A percentile compares a stretch with the other conserved stretches of the same genome.
Evolutionary conservation across 2,329 filamentous ascomycete genomes (phyloP).

Genomic region (Mycogone perniciosa): DNA sequence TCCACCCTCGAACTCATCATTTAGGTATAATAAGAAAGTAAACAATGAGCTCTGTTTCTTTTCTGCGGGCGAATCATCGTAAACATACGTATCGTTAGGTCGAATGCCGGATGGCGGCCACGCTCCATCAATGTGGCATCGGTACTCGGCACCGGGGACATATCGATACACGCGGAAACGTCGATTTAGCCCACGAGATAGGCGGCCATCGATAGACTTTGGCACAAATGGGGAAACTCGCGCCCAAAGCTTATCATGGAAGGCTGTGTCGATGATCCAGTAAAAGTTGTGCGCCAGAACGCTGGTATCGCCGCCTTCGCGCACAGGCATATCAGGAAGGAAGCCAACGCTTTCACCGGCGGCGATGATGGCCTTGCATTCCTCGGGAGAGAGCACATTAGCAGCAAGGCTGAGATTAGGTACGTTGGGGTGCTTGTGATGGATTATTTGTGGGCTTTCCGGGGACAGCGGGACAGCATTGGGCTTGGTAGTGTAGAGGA

Average conservation of each 20-base stretch:
- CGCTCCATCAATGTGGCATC: conserved; percentile 64
- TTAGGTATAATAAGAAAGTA: conserved; percentile 63
- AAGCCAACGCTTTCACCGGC: conserved; percentile 61
- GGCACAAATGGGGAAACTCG: conserved; percentile 56
- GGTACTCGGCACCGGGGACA: conserved; percentile 65
- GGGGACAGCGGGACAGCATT: conserved; percentile 48
- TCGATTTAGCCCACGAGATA: conserved; percentile 58
- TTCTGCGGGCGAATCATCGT: conserved; percentile 55
- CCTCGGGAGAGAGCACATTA: conserved; percentile 52
- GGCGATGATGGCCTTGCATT: conserved; percentile 61
- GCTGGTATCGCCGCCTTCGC: conserved; percentile 58
- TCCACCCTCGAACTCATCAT: conserved; percentile 65
- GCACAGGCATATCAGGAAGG: conserved; percentile 60
- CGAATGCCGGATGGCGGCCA: conserved; percentile 65
- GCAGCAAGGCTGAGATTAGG: conserved; percentile 55
- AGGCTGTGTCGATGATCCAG: conserved; percentile 59
- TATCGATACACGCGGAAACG: conserved; percentile 68
- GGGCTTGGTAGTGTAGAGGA: conserved; percentile 56
- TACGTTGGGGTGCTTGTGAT: conserved; percentile 55
- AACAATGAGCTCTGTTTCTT: conserved; percentile 61
- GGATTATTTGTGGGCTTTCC: conserved; percentile 40
- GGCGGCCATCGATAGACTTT: conserved; percentile 44
- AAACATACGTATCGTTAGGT: conserved; percentile 53
- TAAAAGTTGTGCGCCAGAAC: conserved; percentile 69
- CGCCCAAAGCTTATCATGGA: conserved; percentile 57